Evolutionary conservation across 148 eudicot genomes (phyloP).

Genomic region (Rhododendron molle): DNA sequence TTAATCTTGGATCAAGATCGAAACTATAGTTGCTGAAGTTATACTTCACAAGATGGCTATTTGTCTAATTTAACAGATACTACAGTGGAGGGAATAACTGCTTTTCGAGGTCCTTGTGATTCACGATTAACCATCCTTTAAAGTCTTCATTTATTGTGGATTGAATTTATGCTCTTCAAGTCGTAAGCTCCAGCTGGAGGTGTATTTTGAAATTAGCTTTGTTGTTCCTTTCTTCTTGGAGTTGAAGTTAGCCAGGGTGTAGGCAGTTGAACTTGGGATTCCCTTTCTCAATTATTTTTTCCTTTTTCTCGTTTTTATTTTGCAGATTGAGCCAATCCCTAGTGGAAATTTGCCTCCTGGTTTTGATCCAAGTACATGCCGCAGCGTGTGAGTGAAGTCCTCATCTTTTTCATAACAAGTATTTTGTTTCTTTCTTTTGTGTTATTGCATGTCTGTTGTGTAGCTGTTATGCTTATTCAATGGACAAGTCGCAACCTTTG

Average conservation of each 20-base stretch:
- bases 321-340: slow-evolving; percentile 96
- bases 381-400: slow-evolving; percentile 82
- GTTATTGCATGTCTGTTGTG: slow-evolving; percentile 6
- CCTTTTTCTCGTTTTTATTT: slow-evolving; percentile 18
- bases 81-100: not conserved
- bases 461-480: not conserved
- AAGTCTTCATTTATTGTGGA: not conserved
- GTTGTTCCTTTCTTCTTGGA: not conserved
- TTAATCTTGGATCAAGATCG: not conserved
- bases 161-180: not conserved
- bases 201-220: not conserved
- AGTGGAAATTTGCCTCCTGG: slow-evolving; percentile 99
- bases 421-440: slow-evolving; percentile 5
- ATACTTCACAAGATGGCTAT: not conserved
- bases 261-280: not conserved
- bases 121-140: not conserved
- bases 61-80: not conserved
- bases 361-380: slow-evolving; percentile 95
- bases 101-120: not conserved
- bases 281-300: slow-evolving; percentile 10
- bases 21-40: not conserved
- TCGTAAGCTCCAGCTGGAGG: not conserved
- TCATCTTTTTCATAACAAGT: not conserved
- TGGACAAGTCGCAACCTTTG: not conserved
- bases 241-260: not conserved